Evolutionary conservation across 2,329 filamentous ascomycete species (phyloP).

Genomic region (Pseudopyricularia javanii): DNA sequence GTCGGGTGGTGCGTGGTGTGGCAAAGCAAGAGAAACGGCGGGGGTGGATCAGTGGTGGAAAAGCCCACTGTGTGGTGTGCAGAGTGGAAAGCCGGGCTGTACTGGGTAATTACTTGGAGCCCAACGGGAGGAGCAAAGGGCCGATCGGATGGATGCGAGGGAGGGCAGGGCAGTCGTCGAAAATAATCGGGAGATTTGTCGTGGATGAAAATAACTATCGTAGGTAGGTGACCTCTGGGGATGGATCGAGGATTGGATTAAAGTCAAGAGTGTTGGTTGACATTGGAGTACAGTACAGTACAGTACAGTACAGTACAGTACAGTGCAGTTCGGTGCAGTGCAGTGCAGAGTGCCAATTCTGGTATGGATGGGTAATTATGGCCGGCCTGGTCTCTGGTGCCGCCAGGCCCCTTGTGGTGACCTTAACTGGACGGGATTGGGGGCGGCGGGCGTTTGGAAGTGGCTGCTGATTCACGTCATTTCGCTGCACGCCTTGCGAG

Average conservation of each 20-base stretch:
- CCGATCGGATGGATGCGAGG: no score
- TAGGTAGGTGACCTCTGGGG: no score
- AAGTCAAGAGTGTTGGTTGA: no score
- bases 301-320: background rate
- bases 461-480: slow-evolving; percentile 4
- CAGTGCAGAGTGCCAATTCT: no score
- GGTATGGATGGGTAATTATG: no score
- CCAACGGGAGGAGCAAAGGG: background rate
- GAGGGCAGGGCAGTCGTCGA: no score
- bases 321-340: background rate
- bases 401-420: background rate
- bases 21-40: background rate
- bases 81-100: no score
- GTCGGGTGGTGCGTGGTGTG: background rate
- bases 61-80: background rate
- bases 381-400: background rate
- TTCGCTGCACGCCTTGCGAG: background rate
- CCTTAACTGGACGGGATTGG: background rate
- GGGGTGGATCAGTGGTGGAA: background rate
- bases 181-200: no score
- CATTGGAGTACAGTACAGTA: no score
- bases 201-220: no score
- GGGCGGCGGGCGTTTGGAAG: background rate
- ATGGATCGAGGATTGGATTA: no score
- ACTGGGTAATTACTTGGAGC: background rate